Evolutionary conservation across 768 basidiomycete genomes (phyloP).

Genomic region (Leccinellum luteum): DNA sequence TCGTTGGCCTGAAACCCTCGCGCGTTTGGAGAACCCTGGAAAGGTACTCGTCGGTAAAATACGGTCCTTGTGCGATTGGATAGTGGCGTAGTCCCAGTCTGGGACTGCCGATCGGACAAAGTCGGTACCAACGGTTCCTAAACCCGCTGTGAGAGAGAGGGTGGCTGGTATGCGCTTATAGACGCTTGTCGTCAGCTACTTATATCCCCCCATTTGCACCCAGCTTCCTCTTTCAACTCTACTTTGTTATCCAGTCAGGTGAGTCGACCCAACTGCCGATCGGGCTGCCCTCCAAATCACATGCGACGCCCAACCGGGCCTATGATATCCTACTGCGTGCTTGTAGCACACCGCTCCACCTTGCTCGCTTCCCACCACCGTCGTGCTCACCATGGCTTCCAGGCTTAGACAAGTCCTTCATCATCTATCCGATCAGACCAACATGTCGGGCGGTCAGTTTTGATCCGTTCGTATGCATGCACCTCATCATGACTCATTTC

Average conservation of each 20-base stretch:
- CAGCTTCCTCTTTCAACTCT: not conserved
- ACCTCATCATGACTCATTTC: not conserved
- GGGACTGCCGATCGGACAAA: conserved; percentile 2
- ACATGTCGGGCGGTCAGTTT: conserved; percentile 55
- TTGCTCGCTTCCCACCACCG: not conserved
- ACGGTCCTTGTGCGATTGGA: not conserved
- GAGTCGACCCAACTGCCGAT: not conserved
- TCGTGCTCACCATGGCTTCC: conserved; percentile 41
- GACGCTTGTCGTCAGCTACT: not conserved
- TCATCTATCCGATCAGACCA: conserved; percentile 44
- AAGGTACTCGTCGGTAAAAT: not conserved
- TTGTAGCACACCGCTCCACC: not conserved
- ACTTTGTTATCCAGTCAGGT: not conserved
- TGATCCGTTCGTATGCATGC: conserved; percentile 5
- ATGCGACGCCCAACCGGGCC: conserved; percentile 9
- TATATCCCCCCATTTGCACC: not conserved
- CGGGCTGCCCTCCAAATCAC: conserved; percentile 14
- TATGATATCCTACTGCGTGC: not conserved
- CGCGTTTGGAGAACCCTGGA: not conserved
- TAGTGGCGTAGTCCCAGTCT: not conserved
- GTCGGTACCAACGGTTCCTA: conserved; percentile 4
- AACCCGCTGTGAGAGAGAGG: not conserved
- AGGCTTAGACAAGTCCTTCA: conserved; percentile 60
- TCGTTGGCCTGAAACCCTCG: not conserved
- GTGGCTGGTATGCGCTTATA: not conserved